Percentiles rank a stretch among this genome's conserved stretches.
Evolutionary conservation across 441 rosid genomes (phyloP).

Genomic region (Adansonia madagascariensis): DNA sequence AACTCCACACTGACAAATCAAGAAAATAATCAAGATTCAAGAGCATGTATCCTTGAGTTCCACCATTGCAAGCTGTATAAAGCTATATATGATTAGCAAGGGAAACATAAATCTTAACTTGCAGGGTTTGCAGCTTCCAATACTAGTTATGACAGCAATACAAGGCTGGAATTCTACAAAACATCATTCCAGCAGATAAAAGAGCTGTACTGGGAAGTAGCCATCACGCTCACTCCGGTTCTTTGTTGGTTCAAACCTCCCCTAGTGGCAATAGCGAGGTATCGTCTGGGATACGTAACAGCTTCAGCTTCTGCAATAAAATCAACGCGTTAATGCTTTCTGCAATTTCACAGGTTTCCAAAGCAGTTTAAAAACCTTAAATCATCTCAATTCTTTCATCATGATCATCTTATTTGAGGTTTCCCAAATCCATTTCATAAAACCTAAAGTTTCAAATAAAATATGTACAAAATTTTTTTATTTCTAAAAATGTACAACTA

Average conservation of each 20-base stretch:
- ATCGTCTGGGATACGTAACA: conserved; percentile 54
- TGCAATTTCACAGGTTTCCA: background rate
- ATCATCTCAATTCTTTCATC: conserved; percentile 2
- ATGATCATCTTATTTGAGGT: background rate
- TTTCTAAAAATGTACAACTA: background rate
- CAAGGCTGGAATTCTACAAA: conserved; percentile 6
- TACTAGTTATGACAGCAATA: background rate
- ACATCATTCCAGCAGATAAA: conserved; percentile 1
- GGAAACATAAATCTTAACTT: background rate
- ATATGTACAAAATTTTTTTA: background rate
- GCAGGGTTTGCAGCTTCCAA: background rate
- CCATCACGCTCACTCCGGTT: conserved; percentile 66
- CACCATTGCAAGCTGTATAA: background rate
- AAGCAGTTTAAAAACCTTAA: conserved; percentile 14
- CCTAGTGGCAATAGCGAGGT: conserved; percentile 79
- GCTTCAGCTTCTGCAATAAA: conserved; percentile 56
- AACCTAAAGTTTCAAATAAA: conserved; percentile 1
- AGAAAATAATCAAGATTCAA: background rate
- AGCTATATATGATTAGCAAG: background rate
- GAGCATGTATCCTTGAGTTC: background rate
- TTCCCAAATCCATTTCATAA: background rate
- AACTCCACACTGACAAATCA: background rate
- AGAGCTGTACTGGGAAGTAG: conserved; percentile 1
- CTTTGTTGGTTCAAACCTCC: conserved; percentile 96
- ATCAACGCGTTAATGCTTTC: background rate